Evolutionary conservation across 1,284 basidiomycete species (phyloP), one percentile per base, ranked within the genome.

Genomic region (Inonotus hispidus): DNA sequence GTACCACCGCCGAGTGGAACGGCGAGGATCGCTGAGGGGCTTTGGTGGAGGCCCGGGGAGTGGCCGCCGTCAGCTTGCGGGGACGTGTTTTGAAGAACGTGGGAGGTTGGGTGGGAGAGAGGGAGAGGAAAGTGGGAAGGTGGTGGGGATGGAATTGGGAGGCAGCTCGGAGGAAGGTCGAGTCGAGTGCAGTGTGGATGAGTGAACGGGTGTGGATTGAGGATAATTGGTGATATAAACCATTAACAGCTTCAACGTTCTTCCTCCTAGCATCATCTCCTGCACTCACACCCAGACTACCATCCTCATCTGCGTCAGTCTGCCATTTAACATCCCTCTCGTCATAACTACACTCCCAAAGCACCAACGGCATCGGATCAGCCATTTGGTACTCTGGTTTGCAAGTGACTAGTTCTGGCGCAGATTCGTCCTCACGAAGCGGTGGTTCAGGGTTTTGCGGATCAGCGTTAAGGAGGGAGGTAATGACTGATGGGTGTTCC

Each of bases 311-410:
- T 16, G 41, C 65, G 25, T 87, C 87, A 2, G 82, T 84, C 37
- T 85, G 82, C 96, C 96, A 99, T 59, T 79, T 73, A 1, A 93
- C 76, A 46, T 87, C 85, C 13, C 75, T 75, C 5, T 82, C 80
- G 13, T 80, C 75, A 72, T 93, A 99, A 0, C 81, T 87, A 70
- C 94, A 96, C 52, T 94, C 89, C 90, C 95, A 98, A 2, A 99
- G 82, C 70, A 98, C 84, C 29, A 99, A 81, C 0, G 97, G 96
- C 0, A 97, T 79, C 1, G 86, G 90, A 63, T 94, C 88, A 3
- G 94, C 93, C 90, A 98, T 98, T 67, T 90, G 87, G 71, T 98
- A 99, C 60, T 85, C 84, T 0, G 96, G 97, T 73, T 95, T 96
- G 43, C 82, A 73, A 56, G 82, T 74, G 58, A 93, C 78, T 13